Percentiles rank a stretch among this genome's conserved stretches.
Evolutionary conservation across 306 rosid genomes (phyloP).

Genomic region (Inga leiocalycina): DNA sequence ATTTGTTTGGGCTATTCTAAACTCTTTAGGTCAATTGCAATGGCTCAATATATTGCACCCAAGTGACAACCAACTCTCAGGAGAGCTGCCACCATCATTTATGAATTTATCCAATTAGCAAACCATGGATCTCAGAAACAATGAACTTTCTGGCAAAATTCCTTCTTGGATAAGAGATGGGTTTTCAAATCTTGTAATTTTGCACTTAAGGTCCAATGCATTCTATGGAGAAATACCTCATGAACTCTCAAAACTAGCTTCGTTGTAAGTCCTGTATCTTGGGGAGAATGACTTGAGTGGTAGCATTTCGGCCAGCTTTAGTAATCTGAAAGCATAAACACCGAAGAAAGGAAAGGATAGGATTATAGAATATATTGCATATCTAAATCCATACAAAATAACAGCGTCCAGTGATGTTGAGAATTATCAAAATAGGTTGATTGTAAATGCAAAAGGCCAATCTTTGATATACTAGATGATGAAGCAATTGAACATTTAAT

Average conservation of each 20-base stretch:
- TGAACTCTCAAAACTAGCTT: slow-evolving; percentile 36
- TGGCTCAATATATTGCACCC: slow-evolving; percentile 41
- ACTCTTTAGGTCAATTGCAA: slow-evolving; percentile 35
- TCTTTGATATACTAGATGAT: neutral
- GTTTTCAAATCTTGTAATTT: slow-evolving; percentile 34
- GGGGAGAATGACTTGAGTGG: slow-evolving; percentile 44
- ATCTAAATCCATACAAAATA: neutral
- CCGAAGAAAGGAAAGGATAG: neutral
- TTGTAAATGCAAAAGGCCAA: slow-evolving; percentile 26
- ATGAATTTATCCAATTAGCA: slow-evolving; percentile 42
- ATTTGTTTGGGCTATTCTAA: slow-evolving; percentile 38
- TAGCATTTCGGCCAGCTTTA: slow-evolving; percentile 41
- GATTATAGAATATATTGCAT: slow-evolving; percentile 2
- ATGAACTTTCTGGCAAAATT: slow-evolving; percentile 34
- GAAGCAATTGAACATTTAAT: no score
- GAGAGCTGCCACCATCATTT: slow-evolving; percentile 44
- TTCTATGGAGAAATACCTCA: slow-evolving; percentile 43
- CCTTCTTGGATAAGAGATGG: slow-evolving; percentile 45
- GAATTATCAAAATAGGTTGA: slow-evolving; percentile 36
- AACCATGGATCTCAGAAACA: slow-evolving; percentile 47
- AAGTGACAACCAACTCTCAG: slow-evolving; percentile 36
- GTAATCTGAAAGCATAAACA: slow-evolving; percentile 33
- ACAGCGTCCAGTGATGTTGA: neutral
- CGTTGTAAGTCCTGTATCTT: slow-evolving; percentile 50
- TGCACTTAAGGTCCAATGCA: slow-evolving; percentile 47